Base-by-base conservation (phyloP, 2,329 filamentous ascomycete species). In the Nigrospora sphaerica region DNA sequence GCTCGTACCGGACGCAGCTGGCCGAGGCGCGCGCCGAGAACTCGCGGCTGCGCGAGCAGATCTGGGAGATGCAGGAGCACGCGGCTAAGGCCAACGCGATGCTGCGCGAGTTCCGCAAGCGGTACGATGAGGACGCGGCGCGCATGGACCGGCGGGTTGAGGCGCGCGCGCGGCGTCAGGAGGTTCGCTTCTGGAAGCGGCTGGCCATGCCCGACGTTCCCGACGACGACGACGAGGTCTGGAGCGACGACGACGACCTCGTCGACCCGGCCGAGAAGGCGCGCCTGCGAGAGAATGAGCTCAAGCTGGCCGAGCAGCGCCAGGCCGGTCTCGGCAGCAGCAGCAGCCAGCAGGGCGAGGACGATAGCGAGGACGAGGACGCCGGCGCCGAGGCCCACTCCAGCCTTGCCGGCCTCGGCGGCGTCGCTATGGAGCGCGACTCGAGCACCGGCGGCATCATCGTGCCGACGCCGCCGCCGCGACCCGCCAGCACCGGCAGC, bases 1-100 rank as follows among this genome's bases (percentile, higher is more conserved):
- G 74, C 46, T 81, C 77, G 48, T 85, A 85, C 68, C 77, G 81
- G 9, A 66, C 73, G 23, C 81, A 85, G 65, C 74, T 85, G 34
- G 79, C 80, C 53, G 79, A 82, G 57, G 79, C 81, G 40, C 79
- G 81, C 5, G 77, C 77, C 52, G 81, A 84, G 65, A 85, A 85
- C 57, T 71, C 72, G 49, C 72, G 74, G 2, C 71, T 85, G 44
- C 77, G 81, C 44, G 78, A 82, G 55, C 79, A 84, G 62, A 81
- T 85, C 55, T 81, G 79, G 73, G 78, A 82, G 54, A 82, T 83
- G 78, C 78, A 83, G 57, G 71, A 73, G 36, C 75, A 79, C 53
- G 81, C 81, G 19, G 71, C 71, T 40, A 68, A 66, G 12, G 80
- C 80, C 18, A 83, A 83, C 57, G 75, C 77, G 48, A 62, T 69